Evolutionary conservation across 768 basidiomycete species (phyloP).

Genomic region (Boletus huronensis): DNA sequence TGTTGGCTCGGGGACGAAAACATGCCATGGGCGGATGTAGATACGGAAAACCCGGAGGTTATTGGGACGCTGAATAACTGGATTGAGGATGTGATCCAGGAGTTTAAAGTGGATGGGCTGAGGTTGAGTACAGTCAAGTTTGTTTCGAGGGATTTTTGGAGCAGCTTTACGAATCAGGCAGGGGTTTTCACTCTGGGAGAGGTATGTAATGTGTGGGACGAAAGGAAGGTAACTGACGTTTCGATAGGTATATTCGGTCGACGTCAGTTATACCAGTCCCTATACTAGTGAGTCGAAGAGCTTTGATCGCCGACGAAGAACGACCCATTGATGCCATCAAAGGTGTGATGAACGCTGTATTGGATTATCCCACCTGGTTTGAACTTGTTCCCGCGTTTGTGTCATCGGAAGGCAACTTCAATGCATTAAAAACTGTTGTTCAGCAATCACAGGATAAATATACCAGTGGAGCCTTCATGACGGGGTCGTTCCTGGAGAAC

Average conservation of each 20-base stretch:
- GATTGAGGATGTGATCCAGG: constrained; percentile 44
- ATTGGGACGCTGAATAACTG: constrained; percentile 43
- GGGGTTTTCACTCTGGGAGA: constrained; percentile 57
- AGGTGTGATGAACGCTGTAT: constrained; percentile 43
- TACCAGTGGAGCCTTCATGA: constrained; percentile 38
- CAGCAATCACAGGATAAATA: constrained; percentile 35
- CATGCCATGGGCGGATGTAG: constrained; percentile 54
- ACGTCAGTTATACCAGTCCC: constrained; percentile 36
- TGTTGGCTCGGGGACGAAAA: constrained; percentile 58
- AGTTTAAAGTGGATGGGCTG: constrained; percentile 51
- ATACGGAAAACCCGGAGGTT: constrained; percentile 51
- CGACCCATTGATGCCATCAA: neutral
- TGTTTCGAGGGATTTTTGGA: constrained; percentile 53
- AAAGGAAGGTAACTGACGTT: constrained; percentile 12
- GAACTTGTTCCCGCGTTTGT: constrained; percentile 40
- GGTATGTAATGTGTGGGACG: constrained; percentile 30
- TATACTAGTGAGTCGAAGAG: constrained; percentile 38
- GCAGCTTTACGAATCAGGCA: constrained; percentile 43
- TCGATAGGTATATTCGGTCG: constrained; percentile 39
- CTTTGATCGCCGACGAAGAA: neutral
- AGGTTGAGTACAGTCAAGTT: constrained; percentile 62
- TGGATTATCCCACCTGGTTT: constrained; percentile 51
- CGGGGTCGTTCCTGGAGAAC: constrained; percentile 52
- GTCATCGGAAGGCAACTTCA: constrained; percentile 33
- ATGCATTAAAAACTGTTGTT: constrained; percentile 28